Base-by-base conservation (phyloP, 371 early-diverging fungal species). In the Syncephalis fuscata region DNA sequence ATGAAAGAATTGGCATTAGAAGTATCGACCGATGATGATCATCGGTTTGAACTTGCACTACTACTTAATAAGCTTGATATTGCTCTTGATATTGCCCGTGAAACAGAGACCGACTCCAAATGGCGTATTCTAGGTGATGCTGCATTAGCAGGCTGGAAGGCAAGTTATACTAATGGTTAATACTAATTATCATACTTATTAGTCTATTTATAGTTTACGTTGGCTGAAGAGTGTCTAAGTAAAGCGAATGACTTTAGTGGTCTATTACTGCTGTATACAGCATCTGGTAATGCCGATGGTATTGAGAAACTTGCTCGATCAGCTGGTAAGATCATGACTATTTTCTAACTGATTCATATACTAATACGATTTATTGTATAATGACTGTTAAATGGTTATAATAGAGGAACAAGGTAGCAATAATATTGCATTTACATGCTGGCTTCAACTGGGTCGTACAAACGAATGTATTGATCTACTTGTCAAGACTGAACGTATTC, bases 31-130 rank as follows among this genome's bases (percentile, higher is more conserved):
- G 98, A 98, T 59, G 60, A 77, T 9, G 96, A 95, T 48, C 95
- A 95, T 70, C 71, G 77, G 58, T 98, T 96, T 56, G 95, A 98
- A 26, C 66, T 98, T 38, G 88, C 98, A 1, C 65, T 96, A 46
- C 82, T 82, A 54, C 71, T 95, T 20, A 76, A 76, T 22, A 70
- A 78, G 48, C 71, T 98, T 26, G 83, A 89, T 26, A 62, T 78
- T 39, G 98, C 98, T 2, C 74, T 73, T 20, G 73, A 69, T 17
- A 85, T 98, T 59, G 96, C 95, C n/a, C 67, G 78, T 24, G 71
- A 78, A 56, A 61, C 74, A 4, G 80, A 86, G 32, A 73, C 71
- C 21, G 91, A 86, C 48, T 68, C 83, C 54, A 91, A 90, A 58
- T 95, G 95, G 94, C 80, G 82, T 67, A 63, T 70, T 1, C 70